phyloP scores from a whole-genome alignment of 2,329 filamentous ascomycete genomes.

The Scytalidium sp. region DNA sequence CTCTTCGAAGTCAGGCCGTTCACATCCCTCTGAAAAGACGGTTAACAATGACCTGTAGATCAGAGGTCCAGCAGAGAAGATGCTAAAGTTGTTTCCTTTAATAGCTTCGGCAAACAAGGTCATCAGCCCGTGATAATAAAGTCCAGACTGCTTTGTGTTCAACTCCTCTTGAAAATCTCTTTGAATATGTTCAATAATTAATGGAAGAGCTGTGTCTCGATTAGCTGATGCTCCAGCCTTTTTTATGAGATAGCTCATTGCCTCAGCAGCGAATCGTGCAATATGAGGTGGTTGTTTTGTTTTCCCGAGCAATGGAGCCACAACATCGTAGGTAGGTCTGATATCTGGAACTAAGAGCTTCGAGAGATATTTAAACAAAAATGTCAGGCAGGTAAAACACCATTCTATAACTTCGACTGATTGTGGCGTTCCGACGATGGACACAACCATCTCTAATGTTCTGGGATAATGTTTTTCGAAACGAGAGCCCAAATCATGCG shows the following conservation, averaged over 20 bases:
- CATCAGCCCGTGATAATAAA: conserved; percentile 88
- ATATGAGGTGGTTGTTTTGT: conserved; percentile 81
- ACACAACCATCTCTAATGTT: conserved; percentile 71
- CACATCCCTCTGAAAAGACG: conserved; percentile 41
- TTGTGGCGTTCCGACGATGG: conserved; percentile 72
- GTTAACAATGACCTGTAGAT: conserved; percentile 50
- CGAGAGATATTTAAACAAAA: conserved; percentile 95
- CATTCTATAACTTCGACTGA: conserved; percentile 93
- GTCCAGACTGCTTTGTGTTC: conserved; percentile 54
- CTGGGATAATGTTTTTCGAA: conserved; percentile 87
- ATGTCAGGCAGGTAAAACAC: conserved; percentile 92
- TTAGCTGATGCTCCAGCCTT: conserved; percentile 80
- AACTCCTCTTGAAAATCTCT: conserved; percentile 58
- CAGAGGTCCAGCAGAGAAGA: conserved; percentile 58
- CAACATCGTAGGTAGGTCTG: conserved; percentile 76
- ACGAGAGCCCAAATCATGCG: conserved; percentile 82
- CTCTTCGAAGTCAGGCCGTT: conserved; percentile 36
- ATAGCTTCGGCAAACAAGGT: conserved; percentile 83
- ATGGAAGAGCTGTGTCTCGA: conserved; percentile 67
- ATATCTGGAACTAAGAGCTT: conserved; percentile 83
- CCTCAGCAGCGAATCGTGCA: conserved; percentile 88
- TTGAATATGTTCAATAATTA: conserved; percentile 70
- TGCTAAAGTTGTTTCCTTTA: conserved; percentile 56
- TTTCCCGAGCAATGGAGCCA: conserved; percentile 82
- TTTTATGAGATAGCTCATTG: conserved; percentile 87